A percentile compares a stretch with the other conserved stretches of the same genome.
These are phyloP conservation scores for Monosporascus sp. DNA, from an alignment of 2,329 filamentous ascomycete species.

Conservation along the genomic window DNA sequence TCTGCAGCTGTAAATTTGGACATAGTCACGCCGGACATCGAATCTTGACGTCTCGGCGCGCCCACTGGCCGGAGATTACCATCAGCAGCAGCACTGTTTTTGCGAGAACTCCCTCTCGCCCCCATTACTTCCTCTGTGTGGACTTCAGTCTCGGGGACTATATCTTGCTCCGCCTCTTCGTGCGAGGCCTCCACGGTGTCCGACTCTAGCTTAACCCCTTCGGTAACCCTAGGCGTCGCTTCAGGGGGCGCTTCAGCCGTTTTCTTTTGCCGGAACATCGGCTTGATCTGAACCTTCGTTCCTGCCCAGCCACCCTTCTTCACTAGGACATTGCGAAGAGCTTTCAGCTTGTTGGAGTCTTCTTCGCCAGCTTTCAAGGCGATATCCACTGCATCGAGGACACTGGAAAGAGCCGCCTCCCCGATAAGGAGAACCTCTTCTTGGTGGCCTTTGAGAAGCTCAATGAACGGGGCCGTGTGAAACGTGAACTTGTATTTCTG, in stretches of 20 bases:
- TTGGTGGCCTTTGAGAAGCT: slow-evolving; percentile 88
- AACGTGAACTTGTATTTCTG: slow-evolving; percentile 99
- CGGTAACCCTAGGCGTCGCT: slow-evolving; percentile 26
- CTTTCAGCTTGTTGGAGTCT: slow-evolving; percentile 78
- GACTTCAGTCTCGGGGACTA: slow-evolving; percentile 14
- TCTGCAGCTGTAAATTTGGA: slow-evolving; percentile 92
- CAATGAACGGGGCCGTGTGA: slow-evolving; percentile 92
- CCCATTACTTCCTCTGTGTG: slow-evolving; percentile 6
- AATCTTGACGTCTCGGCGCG: slow-evolving; percentile 66
- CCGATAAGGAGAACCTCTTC: slow-evolving; percentile 94
- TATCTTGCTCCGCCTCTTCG: slow-evolving; percentile 16
- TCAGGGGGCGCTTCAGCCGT: slow-evolving; percentile 47
- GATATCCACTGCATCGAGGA: slow-evolving; percentile 78
- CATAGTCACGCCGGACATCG: slow-evolving; percentile 82
- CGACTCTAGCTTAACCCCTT: slow-evolving; percentile 27
- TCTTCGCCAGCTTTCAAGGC: slow-evolving; percentile 77
- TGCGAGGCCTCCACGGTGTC: slow-evolving; percentile 23
- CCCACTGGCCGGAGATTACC: slow-evolving; percentile 29
- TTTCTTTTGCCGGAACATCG: slow-evolving; percentile 92
- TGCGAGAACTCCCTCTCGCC: slow-evolving; percentile 5
- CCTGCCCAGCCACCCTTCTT: slow-evolving; percentile 93
- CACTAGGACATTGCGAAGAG: slow-evolving; percentile 78
- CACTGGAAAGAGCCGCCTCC: slow-evolving; percentile 81
- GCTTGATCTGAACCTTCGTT: slow-evolving; percentile 98
- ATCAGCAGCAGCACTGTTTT: slow-evolving; percentile 14